These are phyloP conservation scores for Russula lepida DNA, from an alignment of 768 basidiomycete species.

Conservation along the genomic window DNA sequence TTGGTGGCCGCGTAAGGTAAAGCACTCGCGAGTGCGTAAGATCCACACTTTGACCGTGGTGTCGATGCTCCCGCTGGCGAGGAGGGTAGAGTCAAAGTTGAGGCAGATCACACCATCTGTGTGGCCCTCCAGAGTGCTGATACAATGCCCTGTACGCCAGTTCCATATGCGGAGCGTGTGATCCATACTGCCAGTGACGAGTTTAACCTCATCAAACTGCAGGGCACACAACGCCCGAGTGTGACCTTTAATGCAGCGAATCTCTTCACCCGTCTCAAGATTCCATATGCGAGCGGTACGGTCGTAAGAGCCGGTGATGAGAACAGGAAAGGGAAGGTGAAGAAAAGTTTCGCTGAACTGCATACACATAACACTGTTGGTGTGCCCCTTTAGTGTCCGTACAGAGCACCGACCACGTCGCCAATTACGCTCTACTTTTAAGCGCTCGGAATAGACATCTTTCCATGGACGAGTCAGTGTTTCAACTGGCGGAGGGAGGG, in stretches of 20 bases:
- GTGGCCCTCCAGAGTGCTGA: constrained; percentile 84
- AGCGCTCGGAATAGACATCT: constrained; percentile 94
- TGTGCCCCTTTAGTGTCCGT: constrained; percentile 84
- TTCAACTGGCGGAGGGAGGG: constrained; percentile 14
- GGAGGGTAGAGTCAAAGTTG: constrained; percentile 82
- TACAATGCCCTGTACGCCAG: constrained; percentile 84
- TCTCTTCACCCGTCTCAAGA: constrained; percentile 78
- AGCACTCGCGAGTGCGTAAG: constrained; percentile 82
- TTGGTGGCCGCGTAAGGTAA: constrained; percentile 83
- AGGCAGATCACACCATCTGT: constrained; percentile 87
- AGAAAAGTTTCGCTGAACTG: constrained; percentile 83
- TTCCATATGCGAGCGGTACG: constrained; percentile 95
- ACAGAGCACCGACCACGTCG: constrained; percentile 82
- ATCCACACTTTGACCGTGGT: constrained; percentile 96
- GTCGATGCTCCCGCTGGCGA: constrained; percentile 91
- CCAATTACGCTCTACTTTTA: constrained; percentile 96
- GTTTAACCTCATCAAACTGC: constrained; percentile 92
- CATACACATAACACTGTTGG: constrained; percentile 94
- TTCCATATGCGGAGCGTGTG: constrained; percentile 93
- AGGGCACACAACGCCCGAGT: constrained; percentile 85
- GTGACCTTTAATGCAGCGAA: constrained; percentile 82
- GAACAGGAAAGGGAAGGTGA: constrained; percentile 81
- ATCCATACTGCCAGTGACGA: constrained; percentile 97
- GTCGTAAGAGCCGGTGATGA: constrained; percentile 98
- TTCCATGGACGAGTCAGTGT: constrained; percentile 89